phyloP scores from a whole-genome alignment of 768 basidiomycete species.

The Tylopilus subfusipes region DNA sequence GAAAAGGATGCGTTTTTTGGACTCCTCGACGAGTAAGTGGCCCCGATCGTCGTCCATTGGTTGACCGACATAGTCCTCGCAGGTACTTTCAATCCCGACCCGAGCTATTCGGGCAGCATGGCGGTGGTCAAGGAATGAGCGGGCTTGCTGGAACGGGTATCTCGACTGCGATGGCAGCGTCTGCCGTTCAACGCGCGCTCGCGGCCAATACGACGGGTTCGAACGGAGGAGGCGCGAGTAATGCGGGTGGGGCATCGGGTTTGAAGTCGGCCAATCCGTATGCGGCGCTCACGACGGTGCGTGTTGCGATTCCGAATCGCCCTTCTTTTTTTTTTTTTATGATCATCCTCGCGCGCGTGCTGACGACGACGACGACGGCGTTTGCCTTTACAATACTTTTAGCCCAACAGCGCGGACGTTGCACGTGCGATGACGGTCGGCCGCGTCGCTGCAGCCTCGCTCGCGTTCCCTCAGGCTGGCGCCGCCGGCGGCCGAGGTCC shows the following conservation, averaged over 20 bases:
- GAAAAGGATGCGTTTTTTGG: conserved; percentile 84
- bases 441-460: conserved; percentile 55
- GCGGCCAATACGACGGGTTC: conserved; percentile 32
- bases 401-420: conserved; percentile 35
- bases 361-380: not conserved
- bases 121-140: conserved; percentile 13
- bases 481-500: not conserved
- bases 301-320: conserved; percentile 5
- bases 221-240: not conserved
- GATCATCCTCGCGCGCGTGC: not conserved
- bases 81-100: conserved; percentile 77
- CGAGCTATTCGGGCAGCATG: conserved; percentile 47
- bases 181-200: conserved; percentile 46
- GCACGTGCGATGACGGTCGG: conserved; percentile 38
- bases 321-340: too few relatives aligned
- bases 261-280: conserved; percentile 34
- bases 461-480: conserved; percentile 39
- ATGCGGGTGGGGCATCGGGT: not conserved
- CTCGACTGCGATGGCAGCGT: conserved; percentile 33
- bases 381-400: not conserved
- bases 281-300: conserved; percentile 27
- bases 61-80: conserved; percentile 3
- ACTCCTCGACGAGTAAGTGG: conserved; percentile 69
- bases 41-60: not conserved
- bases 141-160: conserved; percentile 17